Base-by-base conservation (phyloP, 225 moss, liverwort and hornwort species). In the Physcomitrium patens region DNA sequence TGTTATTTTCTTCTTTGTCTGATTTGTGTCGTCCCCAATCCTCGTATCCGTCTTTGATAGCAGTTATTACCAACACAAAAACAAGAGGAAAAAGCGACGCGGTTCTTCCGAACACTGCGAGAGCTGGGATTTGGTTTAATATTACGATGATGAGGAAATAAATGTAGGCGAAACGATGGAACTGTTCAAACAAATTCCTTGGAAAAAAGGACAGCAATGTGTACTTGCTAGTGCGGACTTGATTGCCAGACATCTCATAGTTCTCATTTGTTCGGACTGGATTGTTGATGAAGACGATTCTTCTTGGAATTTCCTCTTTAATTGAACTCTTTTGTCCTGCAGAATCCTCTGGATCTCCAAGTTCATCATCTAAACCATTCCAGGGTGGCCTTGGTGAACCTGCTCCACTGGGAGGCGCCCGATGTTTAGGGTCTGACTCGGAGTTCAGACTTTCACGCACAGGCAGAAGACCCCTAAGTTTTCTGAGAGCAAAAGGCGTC, bases 81-180 rank as follows among this genome's bases (percentile, higher is more conserved):
- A 90, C 80, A n/a, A 96, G 90, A 44, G 96, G 96, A 14, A 96
- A 93, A n/a, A 96, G 73, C 23, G 96, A 96, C 41, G 92, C 90
- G 28, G 87, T 89, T 81, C 92, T 83, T 15, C 93, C 96, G 58
- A 93, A 96, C 9, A 96, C 89, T 9, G 93, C 82, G 26, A 96
- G 90, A 16, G 82, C 83, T 23, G 96, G 96, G 69, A 96, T 89
- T 82, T 96, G 96, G 83, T 96, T 96, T 10, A 96, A 59, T 68
- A 92, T 78, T 8, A 93, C 92, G 66, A 96, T 96, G 2, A 93
- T 57, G 76, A 93, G 78, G 50, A 96, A 96, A 67, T 96, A 96
- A 22, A 96, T 82, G 41, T 96, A 96, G 1, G 96, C 96, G 23
- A 89, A 82, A 6, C 96, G 89, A 77, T 92, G 93, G 37, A 93